phyloP scores from a whole-genome alignment of 345 rosid species.

The Lepidium sativum region DNA sequence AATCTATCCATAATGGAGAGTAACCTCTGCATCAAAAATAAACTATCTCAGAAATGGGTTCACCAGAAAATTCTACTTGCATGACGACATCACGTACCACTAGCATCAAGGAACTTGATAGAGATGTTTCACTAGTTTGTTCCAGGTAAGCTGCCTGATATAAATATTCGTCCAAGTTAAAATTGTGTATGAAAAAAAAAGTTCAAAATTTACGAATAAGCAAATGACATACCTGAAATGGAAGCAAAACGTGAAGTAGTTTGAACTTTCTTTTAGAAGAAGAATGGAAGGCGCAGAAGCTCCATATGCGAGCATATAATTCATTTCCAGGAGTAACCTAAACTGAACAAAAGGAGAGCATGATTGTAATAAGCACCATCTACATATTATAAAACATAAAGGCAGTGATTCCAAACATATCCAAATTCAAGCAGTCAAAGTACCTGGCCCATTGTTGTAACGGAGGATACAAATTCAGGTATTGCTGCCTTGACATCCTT shows the following conservation, averaged over 20 bases:
- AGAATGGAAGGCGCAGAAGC: slow-evolving; percentile 69
- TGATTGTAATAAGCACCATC: slow-evolving; percentile 11
- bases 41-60: neutral
- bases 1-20: slow-evolving; percentile 68
- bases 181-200: neutral
- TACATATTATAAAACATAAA: neutral
- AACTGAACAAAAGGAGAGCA: slow-evolving; percentile 39
- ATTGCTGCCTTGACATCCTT: slow-evolving; percentile 64
- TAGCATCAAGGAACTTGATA: slow-evolving; percentile 45
- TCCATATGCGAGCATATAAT: slow-evolving; percentile 92
- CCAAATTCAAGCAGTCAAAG: neutral
- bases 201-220: neutral
- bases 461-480: slow-evolving; percentile 42
- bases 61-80: neutral
- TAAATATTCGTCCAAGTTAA: slow-evolving; percentile 17
- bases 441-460: slow-evolving; percentile 62
- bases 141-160: slow-evolving; percentile 77
- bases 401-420: neutral
- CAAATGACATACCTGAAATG: slow-evolving; percentile 57
- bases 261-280: slow-evolving; percentile 72
- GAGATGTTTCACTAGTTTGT: slow-evolving; percentile 30
- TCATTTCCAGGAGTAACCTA: slow-evolving; percentile 79
- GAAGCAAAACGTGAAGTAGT: slow-evolving; percentile 65
- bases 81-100: slow-evolving; percentile 44
- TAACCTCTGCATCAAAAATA: slow-evolving; percentile 45